A percentile compares a stretch with the other conserved stretches of the same genome.
Evolutionary conservation across 129 eudicot species (phyloP).

Genomic region (carrot (Daucus carota)): DNA sequence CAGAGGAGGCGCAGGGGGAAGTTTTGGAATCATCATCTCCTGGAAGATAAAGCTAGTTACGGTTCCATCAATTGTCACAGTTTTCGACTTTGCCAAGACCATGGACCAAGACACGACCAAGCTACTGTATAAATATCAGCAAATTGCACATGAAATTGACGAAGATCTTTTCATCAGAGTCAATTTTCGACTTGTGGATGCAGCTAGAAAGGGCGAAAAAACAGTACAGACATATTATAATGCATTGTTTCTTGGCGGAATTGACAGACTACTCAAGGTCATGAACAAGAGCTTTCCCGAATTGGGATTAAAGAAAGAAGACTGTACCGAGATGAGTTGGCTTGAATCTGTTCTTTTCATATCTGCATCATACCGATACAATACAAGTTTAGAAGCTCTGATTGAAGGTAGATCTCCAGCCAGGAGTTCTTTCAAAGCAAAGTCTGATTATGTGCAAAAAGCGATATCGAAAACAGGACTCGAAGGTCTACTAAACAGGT

Average conservation of each 20-base stretch:
- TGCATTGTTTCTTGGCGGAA: constrained; percentile 19
- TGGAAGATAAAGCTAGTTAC: constrained; percentile 22
- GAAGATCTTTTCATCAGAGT: constrained; percentile 16
- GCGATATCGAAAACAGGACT: neutral
- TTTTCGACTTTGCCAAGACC: constrained; percentile 13
- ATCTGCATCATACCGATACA: constrained; percentile 5
- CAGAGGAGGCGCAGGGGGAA: constrained; percentile 21
- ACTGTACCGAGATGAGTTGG: constrained; percentile 24
- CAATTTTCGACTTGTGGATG: neutral
- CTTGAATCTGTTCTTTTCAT: constrained; percentile 18
- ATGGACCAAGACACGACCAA: constrained; percentile 6
- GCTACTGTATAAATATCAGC: constrained; percentile 19
- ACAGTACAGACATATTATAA: constrained; percentile 11
- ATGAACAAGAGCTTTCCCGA: constrained; percentile 14
- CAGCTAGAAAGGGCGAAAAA: neutral
- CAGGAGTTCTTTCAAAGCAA: no score
- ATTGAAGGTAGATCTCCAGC: neutral
- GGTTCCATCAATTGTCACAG: constrained; percentile 21
- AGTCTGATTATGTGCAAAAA: no score
- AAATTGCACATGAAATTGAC: constrained; percentile 16
- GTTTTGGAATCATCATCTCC: neutral
- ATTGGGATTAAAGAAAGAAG: constrained; percentile 9
- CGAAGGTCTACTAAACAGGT: constrained; percentile 7
- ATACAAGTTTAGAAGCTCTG: constrained; percentile 8
- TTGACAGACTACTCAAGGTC: neutral